These are phyloP conservation scores for Dipodascus albidus DNA, from an alignment of 805 yeast genomes.

Conservation along the genomic window DNA sequence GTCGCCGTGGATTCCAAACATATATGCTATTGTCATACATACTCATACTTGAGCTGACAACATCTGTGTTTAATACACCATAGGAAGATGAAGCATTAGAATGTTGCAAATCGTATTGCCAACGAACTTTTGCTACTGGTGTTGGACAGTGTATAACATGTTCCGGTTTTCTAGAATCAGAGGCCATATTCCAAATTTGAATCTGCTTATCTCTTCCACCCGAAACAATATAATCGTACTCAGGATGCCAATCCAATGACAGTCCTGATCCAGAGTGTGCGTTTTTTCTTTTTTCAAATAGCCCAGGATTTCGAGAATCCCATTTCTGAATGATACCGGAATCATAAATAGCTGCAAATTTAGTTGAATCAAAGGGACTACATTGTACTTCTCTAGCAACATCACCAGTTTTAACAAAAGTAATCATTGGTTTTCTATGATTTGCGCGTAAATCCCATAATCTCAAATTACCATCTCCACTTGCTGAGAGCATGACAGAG, in stretches of 20 bases:
- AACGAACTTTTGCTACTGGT: constrained; percentile 65
- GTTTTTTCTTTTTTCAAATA: constrained; percentile 59
- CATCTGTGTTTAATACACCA: constrained; percentile 19
- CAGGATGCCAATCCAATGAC: constrained; percentile 81
- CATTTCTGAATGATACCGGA: constrained; percentile 78
- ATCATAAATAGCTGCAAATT: constrained; percentile 74
- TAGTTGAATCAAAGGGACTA: constrained; percentile 41
- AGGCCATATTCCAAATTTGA: constrained; percentile 59
- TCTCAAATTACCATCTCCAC: constrained; percentile 62
- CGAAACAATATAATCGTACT: constrained; percentile 65
- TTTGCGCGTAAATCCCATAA: constrained; percentile 73
- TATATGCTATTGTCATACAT: constrained; percentile 54
- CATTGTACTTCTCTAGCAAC: constrained; percentile 50
- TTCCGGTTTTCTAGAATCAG: constrained; percentile 44
- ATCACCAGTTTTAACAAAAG: constrained; percentile 56
- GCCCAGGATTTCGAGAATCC: constrained; percentile 63
- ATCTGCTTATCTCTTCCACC: constrained; percentile 88
- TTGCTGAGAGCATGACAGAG: constrained; percentile 57
- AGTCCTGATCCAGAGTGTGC: constrained; percentile 91
- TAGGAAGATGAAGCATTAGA: constrained; percentile 11
- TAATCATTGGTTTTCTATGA: constrained; percentile 36
- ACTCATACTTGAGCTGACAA: constrained; percentile 63
- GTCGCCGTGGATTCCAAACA: constrained; percentile 59
- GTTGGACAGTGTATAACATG: constrained; percentile 62
- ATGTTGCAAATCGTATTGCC: constrained; percentile 38